Conservation (phyloP, 257 asterid species). For the Solanum rostratum region DNA sequence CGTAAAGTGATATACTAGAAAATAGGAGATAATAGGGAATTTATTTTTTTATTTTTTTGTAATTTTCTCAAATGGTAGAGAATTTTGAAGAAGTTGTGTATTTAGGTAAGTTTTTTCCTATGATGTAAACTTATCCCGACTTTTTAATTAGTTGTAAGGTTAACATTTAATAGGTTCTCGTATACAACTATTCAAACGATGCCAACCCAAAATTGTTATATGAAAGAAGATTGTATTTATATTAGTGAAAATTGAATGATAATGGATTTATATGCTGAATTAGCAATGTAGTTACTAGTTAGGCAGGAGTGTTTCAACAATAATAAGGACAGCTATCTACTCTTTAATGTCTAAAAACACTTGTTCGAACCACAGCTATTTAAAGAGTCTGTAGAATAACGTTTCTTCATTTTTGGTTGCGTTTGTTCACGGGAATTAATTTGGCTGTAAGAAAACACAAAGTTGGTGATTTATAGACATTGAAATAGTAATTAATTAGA, state of each 20-base stretch:
- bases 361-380: background rate
- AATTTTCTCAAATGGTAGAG: too few species aligned
- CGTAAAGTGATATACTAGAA: too few species aligned
- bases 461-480: background rate
- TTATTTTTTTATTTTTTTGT: too few species aligned
- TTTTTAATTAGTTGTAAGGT: background rate
- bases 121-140: background rate
- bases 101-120: too few species aligned
- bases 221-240: background rate
- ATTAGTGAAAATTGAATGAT: background rate
- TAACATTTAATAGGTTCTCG: background rate
- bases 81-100: too few species aligned
- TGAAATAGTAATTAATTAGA: background rate
- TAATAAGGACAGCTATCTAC: background rate
- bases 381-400: background rate
- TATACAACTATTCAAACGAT: background rate
- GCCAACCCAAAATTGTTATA: background rate
- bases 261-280: background rate
- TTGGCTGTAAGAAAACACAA: background rate
- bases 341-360: background rate
- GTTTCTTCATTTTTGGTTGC: background rate
- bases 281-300: background rate
- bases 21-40: too few species aligned
- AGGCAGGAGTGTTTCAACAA: background rate
- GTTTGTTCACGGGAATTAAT: background rate